A percentile compares a stretch with the other conserved stretches of the same genome.
phyloP scores from a whole-genome alignment of 805 yeast genomes.

The Candida boidinii region DNA sequence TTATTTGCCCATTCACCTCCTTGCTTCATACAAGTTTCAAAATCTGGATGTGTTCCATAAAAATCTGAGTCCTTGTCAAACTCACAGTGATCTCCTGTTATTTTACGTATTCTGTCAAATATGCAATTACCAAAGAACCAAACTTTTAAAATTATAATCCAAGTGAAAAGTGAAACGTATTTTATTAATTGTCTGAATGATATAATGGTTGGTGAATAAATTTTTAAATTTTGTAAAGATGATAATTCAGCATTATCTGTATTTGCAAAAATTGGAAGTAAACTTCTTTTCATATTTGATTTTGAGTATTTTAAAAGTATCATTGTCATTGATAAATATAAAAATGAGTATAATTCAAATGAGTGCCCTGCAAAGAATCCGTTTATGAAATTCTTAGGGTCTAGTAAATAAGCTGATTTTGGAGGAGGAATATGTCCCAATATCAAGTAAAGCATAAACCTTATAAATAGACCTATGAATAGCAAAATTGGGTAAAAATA shows the following conservation, averaged over 20 bases:
- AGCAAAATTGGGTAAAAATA: slow-evolving; percentile 11
- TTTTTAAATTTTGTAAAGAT: no score
- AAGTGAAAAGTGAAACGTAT: slow-evolving; percentile 9
- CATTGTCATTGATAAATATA: slow-evolving; percentile 2
- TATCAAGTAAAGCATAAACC: slow-evolving; percentile 1
- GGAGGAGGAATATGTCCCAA: slow-evolving; percentile 4
- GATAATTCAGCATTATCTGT: no score
- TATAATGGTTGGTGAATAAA: background rate
- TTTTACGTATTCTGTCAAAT: slow-evolving; percentile 22
- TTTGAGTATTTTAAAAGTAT: no score
- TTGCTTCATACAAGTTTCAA: slow-evolving; percentile 1
- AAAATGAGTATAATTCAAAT: slow-evolving; percentile 15
- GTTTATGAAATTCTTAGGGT: slow-evolving; percentile 18
- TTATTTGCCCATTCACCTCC: slow-evolving; percentile 28
- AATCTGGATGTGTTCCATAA: slow-evolving; percentile 9
- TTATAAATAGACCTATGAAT: slow-evolving; percentile 5
- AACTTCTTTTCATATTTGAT: no score
- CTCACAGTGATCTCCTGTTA: slow-evolving; percentile 31
- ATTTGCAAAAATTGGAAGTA: no score
- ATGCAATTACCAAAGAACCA: slow-evolving; percentile 27
- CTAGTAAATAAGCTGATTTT: slow-evolving; percentile 9
- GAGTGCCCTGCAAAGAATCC: slow-evolving; percentile 20
- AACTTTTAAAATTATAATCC: slow-evolving; percentile 15
- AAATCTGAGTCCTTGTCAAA: slow-evolving; percentile 11
- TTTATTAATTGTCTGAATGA: slow-evolving; percentile 12